phyloP scores from a whole-genome alignment of 2,329 filamentous ascomycete species.

The Zasmidium cellare region DNA sequence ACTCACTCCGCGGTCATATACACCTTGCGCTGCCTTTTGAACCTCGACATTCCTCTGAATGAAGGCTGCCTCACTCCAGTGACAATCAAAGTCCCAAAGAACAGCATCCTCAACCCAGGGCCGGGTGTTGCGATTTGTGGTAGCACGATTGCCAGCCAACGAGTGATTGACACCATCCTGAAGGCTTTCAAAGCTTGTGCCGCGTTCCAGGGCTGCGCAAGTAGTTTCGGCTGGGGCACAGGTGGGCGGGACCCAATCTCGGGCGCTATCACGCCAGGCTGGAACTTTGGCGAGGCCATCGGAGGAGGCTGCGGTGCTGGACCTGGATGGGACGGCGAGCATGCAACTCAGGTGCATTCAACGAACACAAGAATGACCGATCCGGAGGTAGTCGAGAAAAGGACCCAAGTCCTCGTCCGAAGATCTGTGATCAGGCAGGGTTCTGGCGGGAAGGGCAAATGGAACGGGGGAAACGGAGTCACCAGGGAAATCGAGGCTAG shows the following conservation, averaged over 20 bases:
- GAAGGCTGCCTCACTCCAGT: slow-evolving; percentile 36
- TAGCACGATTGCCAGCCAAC: slow-evolving; percentile 33
- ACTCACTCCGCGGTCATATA: slow-evolving; percentile 40
- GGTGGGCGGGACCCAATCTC: slow-evolving; percentile 25
- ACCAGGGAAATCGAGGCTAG: slow-evolving; percentile 34
- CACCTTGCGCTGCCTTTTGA: slow-evolving; percentile 32
- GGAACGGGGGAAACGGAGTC: slow-evolving; percentile 35
- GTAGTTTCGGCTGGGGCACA: slow-evolving; percentile 33
- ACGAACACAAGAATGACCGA: slow-evolving; percentile 42
- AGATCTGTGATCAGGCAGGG: slow-evolving; percentile 34
- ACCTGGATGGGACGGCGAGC: slow-evolving; percentile 33
- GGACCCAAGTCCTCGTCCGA: slow-evolving; percentile 37
- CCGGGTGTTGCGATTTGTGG: slow-evolving; percentile 32
- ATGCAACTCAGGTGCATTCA: slow-evolving; percentile 37
- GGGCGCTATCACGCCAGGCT: slow-evolving; percentile 26
- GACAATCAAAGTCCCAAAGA: slow-evolving; percentile 29
- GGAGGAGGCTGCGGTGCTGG: slow-evolving; percentile 39
- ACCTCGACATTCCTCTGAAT: slow-evolving; percentile 51
- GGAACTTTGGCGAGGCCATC: slow-evolving; percentile 40
- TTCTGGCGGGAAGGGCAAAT: slow-evolving; percentile 32
- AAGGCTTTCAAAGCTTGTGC: slow-evolving; percentile 34
- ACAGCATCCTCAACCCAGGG: slow-evolving; percentile 32
- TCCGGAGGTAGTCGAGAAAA: slow-evolving; percentile 36
- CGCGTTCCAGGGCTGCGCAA: slow-evolving; percentile 33
- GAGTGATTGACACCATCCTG: slow-evolving; percentile 35